phyloP scores from a whole-genome alignment of 2,329 filamentous ascomycete genomes.

The Exophiala sideris region DNA sequence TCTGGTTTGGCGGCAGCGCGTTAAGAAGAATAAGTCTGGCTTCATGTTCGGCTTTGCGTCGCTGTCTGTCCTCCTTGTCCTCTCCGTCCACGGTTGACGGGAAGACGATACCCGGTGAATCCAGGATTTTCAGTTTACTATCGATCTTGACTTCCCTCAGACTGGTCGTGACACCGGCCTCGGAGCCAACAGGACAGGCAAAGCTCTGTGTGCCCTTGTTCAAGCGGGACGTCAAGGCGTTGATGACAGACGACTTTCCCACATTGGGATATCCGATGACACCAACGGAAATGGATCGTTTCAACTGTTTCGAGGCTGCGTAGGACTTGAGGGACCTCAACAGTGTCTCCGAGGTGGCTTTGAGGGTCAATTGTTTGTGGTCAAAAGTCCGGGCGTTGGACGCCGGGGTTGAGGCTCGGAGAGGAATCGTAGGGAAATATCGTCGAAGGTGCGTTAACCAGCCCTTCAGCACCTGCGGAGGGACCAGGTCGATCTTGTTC shows the following conservation, averaged over 20 bases:
- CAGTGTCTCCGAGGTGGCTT: constrained; percentile 78
- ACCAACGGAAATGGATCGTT: constrained; percentile 84
- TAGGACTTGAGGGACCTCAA: constrained; percentile 90
- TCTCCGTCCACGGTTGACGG: constrained; percentile 57
- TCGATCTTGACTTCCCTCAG: constrained; percentile 90
- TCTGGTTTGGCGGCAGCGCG: constrained; percentile 88
- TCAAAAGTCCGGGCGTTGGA: constrained; percentile 88
- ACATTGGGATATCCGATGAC: constrained; percentile 96
- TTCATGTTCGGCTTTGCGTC: constrained; percentile 67
- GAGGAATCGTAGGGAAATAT: constrained; percentile 86
- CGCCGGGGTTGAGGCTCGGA: constrained; percentile 77
- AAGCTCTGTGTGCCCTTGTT: constrained; percentile 56
- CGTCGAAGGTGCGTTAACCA: constrained; percentile 83
- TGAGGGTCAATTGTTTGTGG: constrained; percentile 82
- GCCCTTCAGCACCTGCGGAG: constrained; percentile 72
- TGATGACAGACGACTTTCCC: constrained; percentile 95
- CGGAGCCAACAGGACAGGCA: constrained; percentile 82
- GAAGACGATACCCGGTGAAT: constrained; percentile 94
- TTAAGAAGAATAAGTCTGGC: constrained; percentile 85
- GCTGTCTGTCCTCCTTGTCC: constrained; percentile 45
- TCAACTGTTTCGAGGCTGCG: constrained; percentile 76
- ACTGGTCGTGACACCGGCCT: constrained; percentile 86
- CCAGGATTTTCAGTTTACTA: constrained; percentile 87
- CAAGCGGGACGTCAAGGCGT: constrained; percentile 77
- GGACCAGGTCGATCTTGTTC: constrained; percentile 94